Percentiles rank a stretch among this genome's conserved stretches.
phyloP scores from a whole-genome alignment of 768 basidiomycete species.

The Cystobasidium onofrii region DNA sequence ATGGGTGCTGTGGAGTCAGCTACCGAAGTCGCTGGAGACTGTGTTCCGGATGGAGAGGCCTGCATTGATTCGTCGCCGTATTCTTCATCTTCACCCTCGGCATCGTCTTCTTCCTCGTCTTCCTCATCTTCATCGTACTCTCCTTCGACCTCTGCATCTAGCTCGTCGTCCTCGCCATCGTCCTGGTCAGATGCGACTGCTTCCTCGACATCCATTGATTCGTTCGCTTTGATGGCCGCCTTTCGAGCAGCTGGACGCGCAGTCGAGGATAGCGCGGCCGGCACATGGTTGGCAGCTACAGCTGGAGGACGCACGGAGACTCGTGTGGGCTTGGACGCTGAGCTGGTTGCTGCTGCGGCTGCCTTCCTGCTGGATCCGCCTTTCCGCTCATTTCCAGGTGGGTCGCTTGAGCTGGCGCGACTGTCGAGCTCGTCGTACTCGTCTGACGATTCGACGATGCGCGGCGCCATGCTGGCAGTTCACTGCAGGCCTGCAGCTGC shows the following conservation, averaged over 20 bases:
- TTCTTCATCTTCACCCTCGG: conserved; percentile 15
- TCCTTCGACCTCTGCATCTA: conserved; percentile 11
- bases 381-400: neutral
- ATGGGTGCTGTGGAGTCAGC: neutral
- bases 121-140: conserved; percentile 19
- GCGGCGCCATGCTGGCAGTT: conserved; percentile 12
- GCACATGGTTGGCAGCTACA: neutral
- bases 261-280: neutral
- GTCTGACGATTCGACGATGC: conserved; percentile 9
- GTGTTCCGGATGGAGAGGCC: conserved; percentile 1
- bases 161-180: conserved; percentile 1
- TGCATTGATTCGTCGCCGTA: conserved; percentile 10
- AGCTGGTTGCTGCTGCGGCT: neutral
- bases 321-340: neutral
- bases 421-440: conserved; percentile 11
- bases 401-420: conserved; percentile 1
- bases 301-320: neutral
- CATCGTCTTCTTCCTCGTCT: neutral
- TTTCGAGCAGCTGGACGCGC: conserved; percentile 1
- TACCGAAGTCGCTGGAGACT: neutral
- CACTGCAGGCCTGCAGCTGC: neutral
- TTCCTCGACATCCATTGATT: conserved; percentile 17
- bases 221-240: conserved; percentile 24
- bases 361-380: neutral
- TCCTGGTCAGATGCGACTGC: conserved; percentile 13